Conservation (phyloP, 345 rosid genomes). For the Erysimum cheiranthoides region DNA sequence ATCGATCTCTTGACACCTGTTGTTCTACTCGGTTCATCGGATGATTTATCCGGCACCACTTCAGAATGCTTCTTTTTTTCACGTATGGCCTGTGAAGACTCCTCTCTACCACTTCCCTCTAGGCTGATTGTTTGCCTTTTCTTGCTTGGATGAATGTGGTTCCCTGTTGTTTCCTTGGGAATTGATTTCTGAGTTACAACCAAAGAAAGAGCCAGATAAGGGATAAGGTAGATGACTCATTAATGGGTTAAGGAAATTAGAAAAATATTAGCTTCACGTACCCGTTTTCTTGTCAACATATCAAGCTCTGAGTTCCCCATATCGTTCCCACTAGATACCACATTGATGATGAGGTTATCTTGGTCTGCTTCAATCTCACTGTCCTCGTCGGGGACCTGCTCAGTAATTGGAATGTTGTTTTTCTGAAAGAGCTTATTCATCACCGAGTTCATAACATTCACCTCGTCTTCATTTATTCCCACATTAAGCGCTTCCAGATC, state of each 20-base stretch:
- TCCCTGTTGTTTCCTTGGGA: slow-evolving; percentile 36
- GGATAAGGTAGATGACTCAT: neutral
- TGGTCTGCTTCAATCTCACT: slow-evolving; percentile 41
- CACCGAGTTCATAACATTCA: slow-evolving; percentile 74
- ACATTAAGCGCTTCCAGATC: slow-evolving; percentile 46
- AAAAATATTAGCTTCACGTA: slow-evolving; percentile 27
- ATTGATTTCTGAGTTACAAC: slow-evolving; percentile 52
- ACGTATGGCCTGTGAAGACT: slow-evolving; percentile 37
- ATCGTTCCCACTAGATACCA: slow-evolving; percentile 45
- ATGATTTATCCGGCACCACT: slow-evolving; percentile 25
- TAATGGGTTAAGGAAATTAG: neutral
- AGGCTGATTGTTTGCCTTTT: slow-evolving; percentile 40
- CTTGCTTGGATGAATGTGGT: slow-evolving; percentile 45
- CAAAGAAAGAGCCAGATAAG: slow-evolving; percentile 32
- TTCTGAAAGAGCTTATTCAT: slow-evolving; percentile 71
- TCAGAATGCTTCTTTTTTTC: slow-evolving; percentile 43
- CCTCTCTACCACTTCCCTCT: slow-evolving; percentile 47
- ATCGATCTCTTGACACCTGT: slow-evolving; percentile 41
- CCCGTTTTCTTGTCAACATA: slow-evolving; percentile 50
- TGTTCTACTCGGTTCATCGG: slow-evolving; percentile 32
- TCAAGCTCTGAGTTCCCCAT: slow-evolving; percentile 34
- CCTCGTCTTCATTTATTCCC: slow-evolving; percentile 62
- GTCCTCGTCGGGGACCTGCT: slow-evolving; percentile 40
- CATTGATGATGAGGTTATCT: slow-evolving; percentile 63
- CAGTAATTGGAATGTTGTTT: slow-evolving; percentile 41